phyloP scores from a whole-genome alignment of 805 yeast genomes.

The Lipomyces oligophaga region DNA sequence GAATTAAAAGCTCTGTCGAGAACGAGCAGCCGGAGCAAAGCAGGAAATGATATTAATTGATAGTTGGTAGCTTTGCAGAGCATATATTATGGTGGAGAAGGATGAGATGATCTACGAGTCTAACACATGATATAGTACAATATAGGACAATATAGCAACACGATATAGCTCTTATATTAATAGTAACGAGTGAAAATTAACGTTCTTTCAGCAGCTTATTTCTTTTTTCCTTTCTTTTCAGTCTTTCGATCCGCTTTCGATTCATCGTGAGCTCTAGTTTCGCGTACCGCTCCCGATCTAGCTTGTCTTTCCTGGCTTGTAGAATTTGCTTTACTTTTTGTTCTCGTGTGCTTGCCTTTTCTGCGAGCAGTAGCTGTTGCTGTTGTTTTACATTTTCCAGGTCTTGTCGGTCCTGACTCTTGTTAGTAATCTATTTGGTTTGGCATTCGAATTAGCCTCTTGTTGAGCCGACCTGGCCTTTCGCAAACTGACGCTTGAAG shows the following conservation, averaged over 20 bases:
- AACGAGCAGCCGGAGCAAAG: no score
- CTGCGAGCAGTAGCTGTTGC: slow-evolving; percentile 70
- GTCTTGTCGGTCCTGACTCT: slow-evolving; percentile 46
- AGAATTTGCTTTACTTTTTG: slow-evolving; percentile 55
- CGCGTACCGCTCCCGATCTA: slow-evolving; percentile 84
- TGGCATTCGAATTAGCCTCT: no score
- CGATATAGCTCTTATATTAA: background rate
- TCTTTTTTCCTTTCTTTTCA: slow-evolving; percentile 89
- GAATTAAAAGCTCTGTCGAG: no score
- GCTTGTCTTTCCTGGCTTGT: slow-evolving; percentile 50
- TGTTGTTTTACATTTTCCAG: slow-evolving; percentile 66
- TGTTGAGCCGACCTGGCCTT: no score
- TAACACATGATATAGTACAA: no score
- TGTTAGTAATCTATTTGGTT: no score
- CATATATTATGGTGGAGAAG: no score
- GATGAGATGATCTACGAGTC: no score
- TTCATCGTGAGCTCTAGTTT: slow-evolving; percentile 82
- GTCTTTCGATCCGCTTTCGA: slow-evolving; percentile 75
- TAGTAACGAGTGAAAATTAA: slow-evolving; percentile 34
- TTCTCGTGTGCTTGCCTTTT: slow-evolving; percentile 49
- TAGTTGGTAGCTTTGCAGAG: no score
- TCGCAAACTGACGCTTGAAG: no score
- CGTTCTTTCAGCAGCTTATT: slow-evolving; percentile 91
- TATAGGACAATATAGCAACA: no score
- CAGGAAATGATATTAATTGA: no score